phyloP scores from a whole-genome alignment of 2,329 filamentous ascomycete species.

The Tolypocladium sp. region DNA sequence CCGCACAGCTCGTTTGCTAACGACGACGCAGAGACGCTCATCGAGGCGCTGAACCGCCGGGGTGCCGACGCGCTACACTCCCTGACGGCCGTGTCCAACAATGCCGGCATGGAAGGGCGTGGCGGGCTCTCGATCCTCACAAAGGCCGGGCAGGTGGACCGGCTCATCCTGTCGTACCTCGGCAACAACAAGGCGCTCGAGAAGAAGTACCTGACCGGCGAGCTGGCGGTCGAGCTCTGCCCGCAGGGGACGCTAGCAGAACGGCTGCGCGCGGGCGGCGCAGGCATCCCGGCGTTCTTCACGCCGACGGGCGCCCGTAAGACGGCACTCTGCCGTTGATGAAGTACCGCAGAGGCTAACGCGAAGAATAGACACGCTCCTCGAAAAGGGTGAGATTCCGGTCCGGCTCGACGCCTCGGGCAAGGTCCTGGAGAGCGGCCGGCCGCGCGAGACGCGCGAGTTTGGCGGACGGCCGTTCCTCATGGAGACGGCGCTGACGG shows the following conservation, averaged over 20 bases:
- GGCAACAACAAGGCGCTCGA: slow-evolving; percentile 72
- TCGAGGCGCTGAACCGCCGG: slow-evolving; percentile 54
- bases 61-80: slow-evolving; percentile 53
- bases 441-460: slow-evolving; percentile 59
- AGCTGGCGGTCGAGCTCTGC: slow-evolving; percentile 66
- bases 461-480: slow-evolving; percentile 67
- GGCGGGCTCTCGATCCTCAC: slow-evolving; percentile 62
- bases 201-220: slow-evolving; percentile 63
- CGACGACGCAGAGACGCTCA: slow-evolving; percentile 51
- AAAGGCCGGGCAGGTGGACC: slow-evolving; percentile 59
- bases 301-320: slow-evolving; percentile 63
- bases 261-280: slow-evolving; percentile 62
- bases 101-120: slow-evolving; percentile 61
- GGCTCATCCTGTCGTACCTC: slow-evolving; percentile 66
- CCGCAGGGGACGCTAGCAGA: slow-evolving; percentile 69
- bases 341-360: not conserved
- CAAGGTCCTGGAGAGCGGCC: slow-evolving; percentile 52
- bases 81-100: slow-evolving; percentile 72
- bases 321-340: slow-evolving; percentile 15
- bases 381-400: slow-evolving; percentile 61
- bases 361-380: slow-evolving; percentile 43
- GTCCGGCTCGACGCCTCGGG: slow-evolving; percentile 51
- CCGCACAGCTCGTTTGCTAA: not conserved
- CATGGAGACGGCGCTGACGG: slow-evolving; percentile 68
- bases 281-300: slow-evolving; percentile 73